These are phyloP conservation scores for Fonsecaea pugnacius DNA, from an alignment of 2,329 filamentous ascomycete genomes.

Conservation along the genomic window DNA sequence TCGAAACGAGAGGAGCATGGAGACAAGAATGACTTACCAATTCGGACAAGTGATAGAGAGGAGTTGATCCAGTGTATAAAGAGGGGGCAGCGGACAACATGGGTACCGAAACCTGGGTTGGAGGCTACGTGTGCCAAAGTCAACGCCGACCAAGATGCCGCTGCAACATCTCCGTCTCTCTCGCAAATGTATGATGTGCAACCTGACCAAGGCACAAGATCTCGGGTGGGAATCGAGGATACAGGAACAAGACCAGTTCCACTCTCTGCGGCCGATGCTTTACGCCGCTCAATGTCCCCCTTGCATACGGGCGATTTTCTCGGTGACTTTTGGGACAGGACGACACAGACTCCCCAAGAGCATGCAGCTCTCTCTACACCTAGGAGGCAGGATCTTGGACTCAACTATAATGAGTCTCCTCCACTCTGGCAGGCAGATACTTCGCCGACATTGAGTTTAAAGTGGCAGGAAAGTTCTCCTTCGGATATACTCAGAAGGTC, in stretches of 20 bases:
- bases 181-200: slow-evolving; percentile 36
- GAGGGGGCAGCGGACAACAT: slow-evolving; percentile 73
- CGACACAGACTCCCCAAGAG: not conserved
- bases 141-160: slow-evolving; percentile 23
- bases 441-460: slow-evolving; percentile 28
- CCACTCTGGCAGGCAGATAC: slow-evolving; percentile 38
- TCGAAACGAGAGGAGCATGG: slow-evolving; percentile 1
- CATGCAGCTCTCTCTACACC: slow-evolving; percentile 1
- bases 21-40: slow-evolving; percentile 4
- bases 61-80: slow-evolving; percentile 86
- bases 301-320: slow-evolving; percentile 67
- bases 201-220: slow-evolving; percentile 53
- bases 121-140: slow-evolving; percentile 43
- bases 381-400: not conserved
- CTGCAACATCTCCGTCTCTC: slow-evolving; percentile 5
- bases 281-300: slow-evolving; percentile 71
- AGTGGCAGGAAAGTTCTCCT: slow-evolving; percentile 5
- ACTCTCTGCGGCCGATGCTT: slow-evolving; percentile 32
- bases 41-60: slow-evolving; percentile 61
- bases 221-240: not conserved
- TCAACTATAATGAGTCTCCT: slow-evolving; percentile 12
- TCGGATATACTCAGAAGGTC: slow-evolving; percentile 35
- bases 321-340: slow-evolving; percentile 39
- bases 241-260: slow-evolving; percentile 59
- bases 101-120: slow-evolving; percentile 68